These are phyloP conservation scores for Macrocybe gigantea DNA, from an alignment of 768 basidiomycete genomes.

Conservation along the genomic window DNA sequence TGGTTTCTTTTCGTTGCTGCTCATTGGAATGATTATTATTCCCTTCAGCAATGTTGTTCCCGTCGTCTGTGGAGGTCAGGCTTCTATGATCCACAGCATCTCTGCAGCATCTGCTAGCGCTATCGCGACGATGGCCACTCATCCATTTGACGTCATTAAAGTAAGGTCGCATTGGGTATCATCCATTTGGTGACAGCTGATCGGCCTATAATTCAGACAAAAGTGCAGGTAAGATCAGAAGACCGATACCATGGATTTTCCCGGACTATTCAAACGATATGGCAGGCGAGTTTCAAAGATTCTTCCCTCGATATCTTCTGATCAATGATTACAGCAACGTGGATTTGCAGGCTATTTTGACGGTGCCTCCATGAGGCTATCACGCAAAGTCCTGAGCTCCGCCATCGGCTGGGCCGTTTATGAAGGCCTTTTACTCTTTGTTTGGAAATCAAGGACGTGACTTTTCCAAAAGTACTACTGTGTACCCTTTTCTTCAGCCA, in stretches of 20 bases:
- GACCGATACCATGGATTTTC: slow-evolving; percentile 67
- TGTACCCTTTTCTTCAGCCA: too few species aligned
- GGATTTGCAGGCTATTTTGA: slow-evolving; percentile 81
- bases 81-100: slow-evolving; percentile 50
- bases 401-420: slow-evolving; percentile 91
- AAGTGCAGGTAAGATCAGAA: slow-evolving; percentile 85
- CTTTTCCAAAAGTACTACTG: too few species aligned
- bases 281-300: slow-evolving; percentile 43
- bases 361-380: slow-evolving; percentile 75
- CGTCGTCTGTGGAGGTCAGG: slow-evolving; percentile 38
- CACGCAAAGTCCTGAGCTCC: slow-evolving; percentile 84
- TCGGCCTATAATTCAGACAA: slow-evolving; percentile 48
- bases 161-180: slow-evolving; percentile 27
- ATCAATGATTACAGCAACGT: slow-evolving; percentile 52
- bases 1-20: slow-evolving; percentile 7
- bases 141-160: slow-evolving; percentile 94
- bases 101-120: slow-evolving; percentile 80
- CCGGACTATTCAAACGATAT: slow-evolving; percentile 60
- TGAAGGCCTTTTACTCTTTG: slow-evolving; percentile 66
- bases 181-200: neutral
- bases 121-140: slow-evolving; percentile 79
- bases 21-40: neutral
- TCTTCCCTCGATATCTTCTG: neutral
- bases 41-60: slow-evolving; percentile 29
- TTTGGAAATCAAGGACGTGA: slow-evolving; percentile 22